Base-by-base conservation (phyloP, 23 red algal genomes). In the Chondrus crispus region DNA sequence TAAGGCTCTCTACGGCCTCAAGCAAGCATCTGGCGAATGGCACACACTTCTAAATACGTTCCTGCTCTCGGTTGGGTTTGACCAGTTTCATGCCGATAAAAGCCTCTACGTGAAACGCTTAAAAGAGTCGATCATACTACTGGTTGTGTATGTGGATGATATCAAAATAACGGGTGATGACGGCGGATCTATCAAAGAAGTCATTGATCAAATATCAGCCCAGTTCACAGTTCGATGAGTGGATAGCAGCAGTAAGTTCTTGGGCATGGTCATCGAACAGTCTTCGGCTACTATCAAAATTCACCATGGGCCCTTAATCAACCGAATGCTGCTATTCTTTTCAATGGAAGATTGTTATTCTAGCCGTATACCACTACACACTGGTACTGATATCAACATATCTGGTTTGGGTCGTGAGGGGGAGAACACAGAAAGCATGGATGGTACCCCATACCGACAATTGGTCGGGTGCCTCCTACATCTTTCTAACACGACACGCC, bases 111-210 rank as follows among this genome's bases (percentile, higher is more conserved):
- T 44, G 13, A 32, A 1, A 33, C 14, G 30, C 33, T 1, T 16
- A 1, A 37, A 44, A 38, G 1, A 13, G 1, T 0, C 0, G 55
- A 28, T n/a, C 54, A 0, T 68, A 40, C 22, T 87, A 30, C 40
- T 87, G 6, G 13, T 87, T 50, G 82, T 87, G n/a, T 87, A 75
- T 71, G 82, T 72, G 55, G 82, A 87, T 71, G 82, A 87, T 24
- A 33, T 87, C 0, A 37, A 1, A 29, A 22, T 66, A 29, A 62
- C 11, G 8, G 14, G 52, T 12, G 30, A 39, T 26, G 14, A 29
- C 46, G 19, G 24, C 42, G 14, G 29, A 62, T 10, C 11, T 13
- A 64, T 84, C 8, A 62, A 54, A 46, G 11, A 84, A 39, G 1
- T 53, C 40, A 53, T 62, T 13, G 50, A 47, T 41, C 29, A 11